Evolutionary conservation across 108 stramenopile species (phyloP).

Genomic region (Cyclotella distinguenda): DNA sequence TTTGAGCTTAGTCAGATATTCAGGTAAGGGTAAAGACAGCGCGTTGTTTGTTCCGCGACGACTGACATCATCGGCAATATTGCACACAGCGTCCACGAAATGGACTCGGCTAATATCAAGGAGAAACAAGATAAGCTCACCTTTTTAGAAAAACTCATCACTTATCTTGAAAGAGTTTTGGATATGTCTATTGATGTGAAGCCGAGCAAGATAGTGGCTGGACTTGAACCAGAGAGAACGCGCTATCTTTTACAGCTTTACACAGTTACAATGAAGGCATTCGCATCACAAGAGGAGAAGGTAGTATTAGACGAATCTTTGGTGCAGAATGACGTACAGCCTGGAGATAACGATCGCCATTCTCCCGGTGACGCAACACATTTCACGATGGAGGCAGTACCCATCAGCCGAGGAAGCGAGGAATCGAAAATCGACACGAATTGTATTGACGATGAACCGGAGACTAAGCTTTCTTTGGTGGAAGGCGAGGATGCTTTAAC

Average conservation of each 20-base stretch:
- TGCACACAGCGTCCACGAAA: conserved; percentile 39
- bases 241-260: conserved; percentile 72
- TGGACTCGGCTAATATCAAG: conserved; percentile 53
- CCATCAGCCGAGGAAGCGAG: no score
- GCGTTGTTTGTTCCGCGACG: no score
- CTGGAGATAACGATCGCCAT: background rate
- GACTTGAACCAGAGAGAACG: conserved; percentile 73
- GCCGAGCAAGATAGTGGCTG: conserved; percentile 70
- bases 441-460: no score
- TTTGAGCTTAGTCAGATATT: conserved; percentile 38
- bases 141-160: conserved; percentile 64
- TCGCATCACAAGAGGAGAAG: conserved; percentile 29
- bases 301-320: background rate
- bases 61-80: no score
- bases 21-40: conserved; percentile 18
- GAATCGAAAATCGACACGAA: no score
- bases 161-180: conserved; percentile 40
- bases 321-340: background rate
- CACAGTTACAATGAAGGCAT: no score
- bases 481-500: no score
- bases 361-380: no score
- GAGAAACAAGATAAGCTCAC: conserved; percentile 61
- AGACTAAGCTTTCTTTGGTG: no score
- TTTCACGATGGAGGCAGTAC: no score
- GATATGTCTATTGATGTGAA: conserved; percentile 50